Evolutionary conservation across 2,329 filamentous ascomycete genomes (phyloP).

Genomic region (Xylaria multiplex): DNA sequence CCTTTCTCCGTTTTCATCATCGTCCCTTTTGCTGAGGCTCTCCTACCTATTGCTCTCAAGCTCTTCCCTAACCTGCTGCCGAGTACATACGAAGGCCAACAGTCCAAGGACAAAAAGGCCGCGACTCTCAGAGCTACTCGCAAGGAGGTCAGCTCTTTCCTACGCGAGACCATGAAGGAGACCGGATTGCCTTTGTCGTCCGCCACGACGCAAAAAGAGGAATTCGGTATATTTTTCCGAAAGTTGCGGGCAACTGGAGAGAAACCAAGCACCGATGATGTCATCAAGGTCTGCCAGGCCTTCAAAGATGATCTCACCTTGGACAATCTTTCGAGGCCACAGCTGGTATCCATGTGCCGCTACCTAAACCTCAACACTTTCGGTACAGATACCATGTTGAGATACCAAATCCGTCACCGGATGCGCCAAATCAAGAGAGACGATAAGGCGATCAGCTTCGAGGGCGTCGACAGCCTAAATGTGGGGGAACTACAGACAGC

Average conservation of each 20-base stretch:
- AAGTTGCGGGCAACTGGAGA: constrained; percentile 94
- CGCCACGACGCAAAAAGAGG: constrained; percentile 87
- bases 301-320: constrained; percentile 98
- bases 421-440: constrained; percentile 99
- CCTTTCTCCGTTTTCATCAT: constrained; percentile 98
- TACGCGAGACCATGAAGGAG: constrained; percentile 88
- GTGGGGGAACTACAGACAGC: constrained; percentile 92
- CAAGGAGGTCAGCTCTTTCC: constrained; percentile 91
- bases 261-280: constrained; percentile 85
- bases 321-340: constrained; percentile 94
- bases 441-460: constrained; percentile 91
- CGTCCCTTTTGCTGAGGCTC: constrained; percentile 92
- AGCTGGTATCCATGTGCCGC: constrained; percentile 95
- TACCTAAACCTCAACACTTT: constrained; percentile 99
- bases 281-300: constrained; percentile 98
- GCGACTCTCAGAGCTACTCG: constrained; percentile 82
- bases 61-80: constrained; percentile 97
- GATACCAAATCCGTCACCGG: constrained; percentile 94
- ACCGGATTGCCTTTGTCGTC: constrained; percentile 89
- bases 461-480: constrained; percentile 93
- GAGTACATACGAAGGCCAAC: constrained; percentile 94
- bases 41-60: constrained; percentile 90
- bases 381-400: constrained; percentile 96
- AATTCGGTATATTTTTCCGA: constrained; percentile 96
- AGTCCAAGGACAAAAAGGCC: constrained; percentile 89